These are phyloP conservation scores for Russula vinacea DNA, from an alignment of 768 basidiomycete species.

Conservation along the genomic window DNA sequence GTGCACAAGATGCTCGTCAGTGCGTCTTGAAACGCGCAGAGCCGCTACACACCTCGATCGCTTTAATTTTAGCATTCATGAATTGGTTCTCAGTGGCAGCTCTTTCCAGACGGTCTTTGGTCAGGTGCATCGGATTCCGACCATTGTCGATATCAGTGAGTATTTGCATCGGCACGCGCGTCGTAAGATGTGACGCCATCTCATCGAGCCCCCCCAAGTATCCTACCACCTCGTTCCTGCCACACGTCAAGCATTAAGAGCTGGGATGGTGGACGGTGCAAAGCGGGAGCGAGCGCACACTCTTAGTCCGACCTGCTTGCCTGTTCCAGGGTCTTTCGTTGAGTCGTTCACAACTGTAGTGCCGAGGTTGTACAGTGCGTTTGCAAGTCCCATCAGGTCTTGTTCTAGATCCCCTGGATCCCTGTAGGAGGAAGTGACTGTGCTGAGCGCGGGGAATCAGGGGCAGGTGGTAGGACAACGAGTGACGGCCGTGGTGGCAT, in stretches of 20 bases:
- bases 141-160: constrained; percentile 75
- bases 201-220: constrained; percentile 67
- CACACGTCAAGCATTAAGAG: constrained; percentile 3
- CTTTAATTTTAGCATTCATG: constrained; percentile 84
- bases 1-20: constrained; percentile 11
- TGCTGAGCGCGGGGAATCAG: constrained; percentile 67
- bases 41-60: constrained; percentile 58
- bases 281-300: constrained; percentile 51
- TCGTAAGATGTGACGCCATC: constrained; percentile 57
- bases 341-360: constrained; percentile 82
- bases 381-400: constrained; percentile 72
- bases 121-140: constrained; percentile 78
- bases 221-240: constrained; percentile 69
- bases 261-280: background rate
- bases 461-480: constrained; percentile 39
- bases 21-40: background rate
- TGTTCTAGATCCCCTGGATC: constrained; percentile 67
- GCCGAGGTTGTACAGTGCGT: constrained; percentile 74
- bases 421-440: constrained; percentile 71
- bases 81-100: constrained; percentile 88
- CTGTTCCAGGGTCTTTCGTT: constrained; percentile 63
- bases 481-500: constrained; percentile 25
- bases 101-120: constrained; percentile 74
- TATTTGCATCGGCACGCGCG: constrained; percentile 73
- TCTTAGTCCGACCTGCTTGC: constrained; percentile 73